phyloP scores from a whole-genome alignment of 169 alveolate genomes.

The Ichthyophthirius multifiliis region DNA sequence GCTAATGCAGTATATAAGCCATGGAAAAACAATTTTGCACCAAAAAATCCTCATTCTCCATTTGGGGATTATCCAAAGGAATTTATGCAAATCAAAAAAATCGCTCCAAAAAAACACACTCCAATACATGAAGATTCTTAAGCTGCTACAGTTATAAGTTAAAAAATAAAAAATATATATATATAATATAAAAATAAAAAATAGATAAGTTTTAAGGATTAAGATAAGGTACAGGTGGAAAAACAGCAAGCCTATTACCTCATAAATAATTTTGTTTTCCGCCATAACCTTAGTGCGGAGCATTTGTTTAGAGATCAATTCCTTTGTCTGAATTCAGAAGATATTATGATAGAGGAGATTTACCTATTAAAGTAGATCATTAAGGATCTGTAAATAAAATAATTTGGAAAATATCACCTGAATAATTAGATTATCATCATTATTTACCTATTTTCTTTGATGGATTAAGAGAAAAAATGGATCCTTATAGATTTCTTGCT shows the following conservation, averaged over 20 bases:
- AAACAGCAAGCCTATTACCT: neutral
- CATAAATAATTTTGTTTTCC: neutral
- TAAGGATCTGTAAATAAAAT: constrained; percentile 73
- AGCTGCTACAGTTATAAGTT: constrained; percentile 57
- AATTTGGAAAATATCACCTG: constrained; percentile 78
- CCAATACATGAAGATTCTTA: constrained; percentile 46
- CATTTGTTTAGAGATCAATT: constrained; percentile 42
- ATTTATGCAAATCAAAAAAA: constrained; percentile 41
- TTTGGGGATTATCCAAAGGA: constrained; percentile 90
- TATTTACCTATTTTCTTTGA: constrained; percentile 92
- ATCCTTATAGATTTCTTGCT: neutral
- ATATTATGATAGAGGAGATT: constrained; percentile 91
- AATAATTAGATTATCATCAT: constrained; percentile 89
- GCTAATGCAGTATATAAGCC: neutral
- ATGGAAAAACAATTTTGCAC: neutral
- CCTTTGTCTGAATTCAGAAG: constrained; percentile 81
- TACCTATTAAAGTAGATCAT: constrained; percentile 86
- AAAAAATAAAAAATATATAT: constrained; percentile 58
- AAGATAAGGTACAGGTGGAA: constrained; percentile 76
- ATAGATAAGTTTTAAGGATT: constrained; percentile 58
- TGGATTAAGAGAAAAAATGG: constrained; percentile 80
- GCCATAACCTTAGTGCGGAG: neutral
- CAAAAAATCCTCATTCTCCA: constrained; percentile 74
- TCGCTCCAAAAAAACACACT: constrained; percentile 27
- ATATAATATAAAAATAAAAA: constrained; percentile 45